Evolutionary conservation across 2,329 filamentous ascomycete genomes (phyloP).

Genomic region (Penicillium sp.): DNA sequence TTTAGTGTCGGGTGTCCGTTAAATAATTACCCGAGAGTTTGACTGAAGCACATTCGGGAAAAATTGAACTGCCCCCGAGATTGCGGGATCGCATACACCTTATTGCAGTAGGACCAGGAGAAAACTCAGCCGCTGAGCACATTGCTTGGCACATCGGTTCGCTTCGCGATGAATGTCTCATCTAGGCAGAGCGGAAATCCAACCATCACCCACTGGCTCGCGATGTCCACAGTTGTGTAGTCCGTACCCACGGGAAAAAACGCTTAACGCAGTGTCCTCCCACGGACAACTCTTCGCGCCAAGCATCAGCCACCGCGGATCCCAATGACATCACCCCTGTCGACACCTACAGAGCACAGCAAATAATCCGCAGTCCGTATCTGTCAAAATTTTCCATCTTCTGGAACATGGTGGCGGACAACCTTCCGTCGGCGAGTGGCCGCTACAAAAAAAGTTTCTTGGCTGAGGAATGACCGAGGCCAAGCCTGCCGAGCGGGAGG

Average conservation of each 20-base stretch:
- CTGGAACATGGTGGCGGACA: background rate
- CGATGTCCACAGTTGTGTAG: background rate
- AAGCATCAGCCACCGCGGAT: conserved; percentile 2
- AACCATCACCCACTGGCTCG: background rate
- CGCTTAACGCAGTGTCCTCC: background rate
- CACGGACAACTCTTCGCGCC: background rate
- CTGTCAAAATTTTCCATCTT: background rate
- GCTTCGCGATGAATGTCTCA: conserved; percentile 2
- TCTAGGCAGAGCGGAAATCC: background rate
- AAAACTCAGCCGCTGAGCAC: background rate
- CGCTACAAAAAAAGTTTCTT: background rate
- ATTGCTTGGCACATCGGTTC: background rate
- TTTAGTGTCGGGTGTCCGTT: background rate
- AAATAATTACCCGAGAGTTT: background rate
- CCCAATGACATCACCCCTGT: background rate
- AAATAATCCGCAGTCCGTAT: background rate
- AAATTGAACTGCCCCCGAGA: background rate
- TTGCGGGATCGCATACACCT: too few species aligned
- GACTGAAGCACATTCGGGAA: background rate
- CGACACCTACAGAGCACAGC: background rate
- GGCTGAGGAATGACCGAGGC: conserved; percentile 2
- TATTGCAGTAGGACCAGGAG: background rate
- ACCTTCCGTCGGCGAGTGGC: background rate
- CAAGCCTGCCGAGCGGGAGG: conserved; percentile 1
- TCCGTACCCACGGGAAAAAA: background rate